Percentiles rank a stretch among this genome's conserved stretches.
phyloP scores from a whole-genome alignment of 140 eudicot species.

The Ambrosia hybrid region DNA sequence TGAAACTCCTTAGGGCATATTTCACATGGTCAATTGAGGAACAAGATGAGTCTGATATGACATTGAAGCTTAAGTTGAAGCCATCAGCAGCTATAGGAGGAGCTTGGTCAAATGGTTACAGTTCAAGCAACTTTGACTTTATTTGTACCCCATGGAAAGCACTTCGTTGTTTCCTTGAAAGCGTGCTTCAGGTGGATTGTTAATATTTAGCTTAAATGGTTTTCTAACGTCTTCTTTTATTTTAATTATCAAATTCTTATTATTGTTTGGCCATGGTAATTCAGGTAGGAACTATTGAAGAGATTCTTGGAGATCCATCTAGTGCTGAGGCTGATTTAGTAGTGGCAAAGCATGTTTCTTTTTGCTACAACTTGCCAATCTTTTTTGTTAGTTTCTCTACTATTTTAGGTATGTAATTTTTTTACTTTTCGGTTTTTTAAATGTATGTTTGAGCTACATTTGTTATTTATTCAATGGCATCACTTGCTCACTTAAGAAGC shows the following conservation, averaged over 20 bases:
- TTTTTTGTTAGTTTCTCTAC: slow-evolving; percentile 60
- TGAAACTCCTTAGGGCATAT: too few species aligned
- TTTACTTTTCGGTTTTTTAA: neutral
- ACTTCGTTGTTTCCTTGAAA: slow-evolving; percentile 80
- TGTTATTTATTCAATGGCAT: neutral
- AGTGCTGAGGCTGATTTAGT: slow-evolving; percentile 59
- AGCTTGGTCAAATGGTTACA: slow-evolving; percentile 37
- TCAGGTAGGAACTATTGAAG: slow-evolving; percentile 69
- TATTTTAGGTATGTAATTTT: slow-evolving; percentile 50
- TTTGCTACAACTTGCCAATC: slow-evolving; percentile 55
- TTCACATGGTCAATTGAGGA: slow-evolving; percentile 26
- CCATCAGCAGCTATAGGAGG: slow-evolving; percentile 44
- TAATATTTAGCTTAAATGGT: slow-evolving; percentile 11
- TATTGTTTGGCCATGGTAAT: slow-evolving; percentile 5
- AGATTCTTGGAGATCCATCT: slow-evolving; percentile 62
- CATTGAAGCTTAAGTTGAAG: slow-evolving; percentile 45
- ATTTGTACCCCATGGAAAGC: slow-evolving; percentile 83
- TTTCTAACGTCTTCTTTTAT: neutral
- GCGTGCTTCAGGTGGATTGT: slow-evolving; percentile 70
- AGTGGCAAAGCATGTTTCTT: slow-evolving; percentile 65
- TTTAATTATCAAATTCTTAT: neutral
- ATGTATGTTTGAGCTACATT: neutral
- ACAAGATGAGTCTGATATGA: slow-evolving; percentile 16
- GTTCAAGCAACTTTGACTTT: slow-evolving; percentile 38
- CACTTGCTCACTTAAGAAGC: neutral